Base-by-base conservation (phyloP, 2,329 filamentous ascomycete species). In the Paracoccidioides brasiliensis region DNA sequence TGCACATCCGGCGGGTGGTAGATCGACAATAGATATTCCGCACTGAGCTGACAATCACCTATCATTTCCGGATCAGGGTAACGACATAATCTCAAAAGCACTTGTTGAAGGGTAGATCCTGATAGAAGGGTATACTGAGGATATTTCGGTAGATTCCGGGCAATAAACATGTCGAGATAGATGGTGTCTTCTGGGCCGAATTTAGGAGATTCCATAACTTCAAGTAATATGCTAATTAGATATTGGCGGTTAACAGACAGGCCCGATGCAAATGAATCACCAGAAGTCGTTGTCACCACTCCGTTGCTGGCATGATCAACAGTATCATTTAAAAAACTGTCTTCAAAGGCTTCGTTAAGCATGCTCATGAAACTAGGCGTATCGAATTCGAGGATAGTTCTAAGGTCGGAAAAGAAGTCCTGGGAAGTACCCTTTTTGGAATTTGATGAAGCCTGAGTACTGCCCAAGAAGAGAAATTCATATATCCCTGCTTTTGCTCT, bases 91-190 rank as follows among this genome's bases (percentile, higher is more conserved):
- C 90, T 86, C 41, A 82, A 77, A 32, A 98, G 77, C 8, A 96
- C 84, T 57, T 83, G 84, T 57, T 90, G 88, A 0, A 98, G 77
- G 1, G 87, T 86, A 2, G 88, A 90, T 15, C 90, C 93, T 0
- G 91, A 87, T 49, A 98, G 81, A 9, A 97, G 80, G 52, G 98
- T 84, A 65, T 96, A 96, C 67, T 97, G 91, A 0, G 90, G 90
- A 65, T 95, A 98, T 69, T 98, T 98, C 3, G 94, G 88, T 52
- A 98, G 74, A 67, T 95, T 98, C 55, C 93, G 83, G 15, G 93
- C 91, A 66, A 98, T 86, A 66, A 98, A 98, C 90, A 98, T 98
- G 70, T 98, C 90, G 46, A 98, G 80, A 69, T 95, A 98, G 55
- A 98, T 88, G 10, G 87, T 90, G 66, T 97, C 90, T 58, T 86